Evolutionary conservation across 768 basidiomycete species (phyloP), one percentile per base, ranked within the genome.

Genomic region (Cubamyces sp.): DNA sequence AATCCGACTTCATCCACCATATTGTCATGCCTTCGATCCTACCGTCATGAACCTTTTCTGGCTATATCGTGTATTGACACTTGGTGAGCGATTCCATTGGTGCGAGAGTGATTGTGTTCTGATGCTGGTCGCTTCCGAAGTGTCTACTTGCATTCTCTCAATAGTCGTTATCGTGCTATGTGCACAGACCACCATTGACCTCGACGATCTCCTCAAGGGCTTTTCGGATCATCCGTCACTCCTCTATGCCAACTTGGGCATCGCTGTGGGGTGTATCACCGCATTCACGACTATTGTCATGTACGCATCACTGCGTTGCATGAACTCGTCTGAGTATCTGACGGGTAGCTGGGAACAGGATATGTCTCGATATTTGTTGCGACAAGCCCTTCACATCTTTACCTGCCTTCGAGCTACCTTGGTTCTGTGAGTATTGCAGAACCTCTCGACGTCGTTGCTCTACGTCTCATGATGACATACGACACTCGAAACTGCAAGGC

Each of bases 351-450:
- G 9, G 26, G 8, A n/a, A n/a, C 18, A 54, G 53, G 53, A 12
- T 54, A 3, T 39, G 18, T 3, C 19, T 54, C 6, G 53, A 54
- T 18, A n/a, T 54, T 16, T 26, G 41, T 14, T 26, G 41, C 37
- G 40, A 42, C 3, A 42, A 42, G 12, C 3, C 43, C 16, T 54
- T 54, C 40, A 42, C 53, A 25, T 54, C 53, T 9, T 26, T 42
- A 16, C 23, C 43, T 14, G 23, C 43, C 21, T 41, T 54, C 23
- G 53, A 54, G 40, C 21, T 54, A 1, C 21, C 40, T 18, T 54
- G 53, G 53, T 23, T 41, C 41, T 54, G 53, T 54, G 37, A 53
- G 52, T 41, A 16, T 15, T 16, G 23, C 12, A n/a, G n/a, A n/a
- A 50, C n/a, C 16, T 3, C 14, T 28, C 14, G 5, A 11, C 5